Base-by-base conservation (phyloP, 2,329 filamentous ascomycete species). In the Dactylellina parvicollis region DNA sequence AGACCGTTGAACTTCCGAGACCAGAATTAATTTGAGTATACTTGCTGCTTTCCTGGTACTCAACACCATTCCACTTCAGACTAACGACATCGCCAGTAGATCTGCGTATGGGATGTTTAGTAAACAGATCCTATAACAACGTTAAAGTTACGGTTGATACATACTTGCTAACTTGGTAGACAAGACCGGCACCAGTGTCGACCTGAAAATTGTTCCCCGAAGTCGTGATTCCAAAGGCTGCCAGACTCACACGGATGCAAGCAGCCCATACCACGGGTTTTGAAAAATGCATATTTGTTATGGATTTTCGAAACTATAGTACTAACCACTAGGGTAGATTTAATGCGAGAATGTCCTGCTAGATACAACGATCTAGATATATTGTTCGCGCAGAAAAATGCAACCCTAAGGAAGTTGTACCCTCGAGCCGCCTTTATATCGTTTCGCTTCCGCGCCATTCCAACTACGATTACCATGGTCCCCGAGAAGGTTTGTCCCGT, bases 1-100 rank as follows among this genome's bases (percentile, higher is more conserved):
- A 84, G 5, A 90, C 86, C 7, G 40, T 73, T 9, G 85, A 85
- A 1, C 83, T 82, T n/a, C 86, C 86, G 1, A 88, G 82, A 8
- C 86, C 86, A 14, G 86, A 88, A 24, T 81, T 81, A 66, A 89
- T 85, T 62, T 88, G 87, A n/a, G 84, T 85, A 22, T 82, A 82
- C 47, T 82, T 83, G 49, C 79, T 79, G 7, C 3, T 34, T 10
- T 73, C 69, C 10, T 73, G 69, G 22, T 66, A 73, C 30, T 73
- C 69, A 14, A 73, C 69, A 24, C 46, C 46, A 16, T 73, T 73
- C 22, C 55, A 73, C 14, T 60, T 55, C 46, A 73, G 36, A 38
- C 69, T 73, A 20, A 73, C 69, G 28, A 73, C 60, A 20, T 73
- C 69, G 20, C 69, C 69, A n/a, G 59, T 73, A 5, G 57, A 64